phyloP scores from a whole-genome alignment of 805 yeast species.

The Torulaspora indica region DNA sequence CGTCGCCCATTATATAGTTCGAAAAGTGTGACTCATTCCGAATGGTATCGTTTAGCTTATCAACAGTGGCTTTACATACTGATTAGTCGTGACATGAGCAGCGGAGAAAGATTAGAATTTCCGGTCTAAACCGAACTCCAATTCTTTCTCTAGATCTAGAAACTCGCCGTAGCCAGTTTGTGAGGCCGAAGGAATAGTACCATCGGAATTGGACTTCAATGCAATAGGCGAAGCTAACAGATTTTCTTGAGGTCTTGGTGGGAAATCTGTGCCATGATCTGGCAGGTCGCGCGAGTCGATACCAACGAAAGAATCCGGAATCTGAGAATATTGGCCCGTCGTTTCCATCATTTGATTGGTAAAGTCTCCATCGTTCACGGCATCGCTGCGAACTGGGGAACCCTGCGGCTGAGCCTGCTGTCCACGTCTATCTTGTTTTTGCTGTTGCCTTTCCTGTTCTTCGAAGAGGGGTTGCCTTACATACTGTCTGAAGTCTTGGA shows the following conservation, averaged over 20 bases:
- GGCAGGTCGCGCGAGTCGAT: conserved; percentile 46
- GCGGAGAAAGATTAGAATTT: conserved; percentile 21
- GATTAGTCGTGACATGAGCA: background rate
- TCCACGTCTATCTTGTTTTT: conserved; percentile 27
- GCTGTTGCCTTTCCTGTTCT: conserved; percentile 38
- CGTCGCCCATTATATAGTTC: background rate
- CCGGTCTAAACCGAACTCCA: conserved; percentile 65
- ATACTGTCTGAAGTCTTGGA: conserved; percentile 67
- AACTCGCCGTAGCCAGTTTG: conserved; percentile 30
- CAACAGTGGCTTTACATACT: background rate
- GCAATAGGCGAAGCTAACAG: conserved; percentile 27
- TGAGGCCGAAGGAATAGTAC: conserved; percentile 7
- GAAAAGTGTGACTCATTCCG: background rate
- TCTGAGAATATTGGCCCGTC: conserved; percentile 16
- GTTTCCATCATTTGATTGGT: conserved; percentile 25
- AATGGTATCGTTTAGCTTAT: background rate
- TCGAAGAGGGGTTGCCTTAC: conserved; percentile 72
- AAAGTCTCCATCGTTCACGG: conserved; percentile 15
- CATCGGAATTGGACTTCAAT: conserved; percentile 11
- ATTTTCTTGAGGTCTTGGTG: conserved; percentile 61
- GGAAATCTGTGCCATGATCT: conserved; percentile 43
- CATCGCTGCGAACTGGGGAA: conserved; percentile 16
- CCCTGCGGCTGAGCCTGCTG: conserved; percentile 23
- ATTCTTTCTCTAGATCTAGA: conserved; percentile 55
- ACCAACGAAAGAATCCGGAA: conserved; percentile 37